Percentiles rank a stretch among this genome's conserved stretches.
phyloP scores from a whole-genome alignment of 192 early-diverging fungal genomes.

The Umbelopsis sp. region DNA sequence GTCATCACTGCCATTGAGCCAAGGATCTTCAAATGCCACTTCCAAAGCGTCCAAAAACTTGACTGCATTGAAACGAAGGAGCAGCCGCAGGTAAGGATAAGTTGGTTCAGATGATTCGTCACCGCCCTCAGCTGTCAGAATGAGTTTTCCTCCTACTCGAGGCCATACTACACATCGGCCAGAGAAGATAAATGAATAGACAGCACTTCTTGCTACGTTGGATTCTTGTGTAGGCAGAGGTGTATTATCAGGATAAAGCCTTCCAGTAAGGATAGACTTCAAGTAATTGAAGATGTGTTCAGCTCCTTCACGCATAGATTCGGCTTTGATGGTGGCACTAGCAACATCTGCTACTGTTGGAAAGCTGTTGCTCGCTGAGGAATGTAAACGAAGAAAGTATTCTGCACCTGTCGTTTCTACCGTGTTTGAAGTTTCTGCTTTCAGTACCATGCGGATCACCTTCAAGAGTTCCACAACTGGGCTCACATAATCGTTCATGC shows the following conservation, averaged over 20 bases:
- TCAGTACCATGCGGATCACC: slow-evolving; percentile 50
- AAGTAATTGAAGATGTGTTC: slow-evolving; percentile 58
- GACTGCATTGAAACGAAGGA: slow-evolving; percentile 54
- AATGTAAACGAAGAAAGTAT: not conserved
- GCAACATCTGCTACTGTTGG: slow-evolving; percentile 5
- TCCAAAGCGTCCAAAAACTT: slow-evolving; percentile 55
- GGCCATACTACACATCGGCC: slow-evolving; percentile 66
- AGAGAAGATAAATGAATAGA: slow-evolving; percentile 64
- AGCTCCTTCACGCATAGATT: slow-evolving; percentile 34
- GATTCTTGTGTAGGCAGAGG: slow-evolving; percentile 39
- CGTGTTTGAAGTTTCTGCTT: not conserved
- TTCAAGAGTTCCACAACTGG: slow-evolving; percentile 58
- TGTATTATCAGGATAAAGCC: slow-evolving; percentile 50
- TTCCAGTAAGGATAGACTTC: slow-evolving; percentile 49
- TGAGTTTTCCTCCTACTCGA: slow-evolving; percentile 49
- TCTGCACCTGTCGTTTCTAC: not conserved
- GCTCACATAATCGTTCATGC: slow-evolving; percentile 61
- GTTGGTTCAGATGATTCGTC: slow-evolving; percentile 56
- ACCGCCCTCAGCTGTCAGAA: slow-evolving; percentile 53
- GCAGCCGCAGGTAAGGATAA: slow-evolving; percentile 58
- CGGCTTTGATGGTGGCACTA: slow-evolving; percentile 3
- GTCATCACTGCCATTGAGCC: slow-evolving; percentile 53
- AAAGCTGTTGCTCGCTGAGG: not conserved
- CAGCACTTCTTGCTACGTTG: slow-evolving; percentile 50
- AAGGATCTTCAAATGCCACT: slow-evolving; percentile 61